Conservation (phyloP, 371 early-diverging fungal genomes). For the Blakeslea trispora region DNA sequence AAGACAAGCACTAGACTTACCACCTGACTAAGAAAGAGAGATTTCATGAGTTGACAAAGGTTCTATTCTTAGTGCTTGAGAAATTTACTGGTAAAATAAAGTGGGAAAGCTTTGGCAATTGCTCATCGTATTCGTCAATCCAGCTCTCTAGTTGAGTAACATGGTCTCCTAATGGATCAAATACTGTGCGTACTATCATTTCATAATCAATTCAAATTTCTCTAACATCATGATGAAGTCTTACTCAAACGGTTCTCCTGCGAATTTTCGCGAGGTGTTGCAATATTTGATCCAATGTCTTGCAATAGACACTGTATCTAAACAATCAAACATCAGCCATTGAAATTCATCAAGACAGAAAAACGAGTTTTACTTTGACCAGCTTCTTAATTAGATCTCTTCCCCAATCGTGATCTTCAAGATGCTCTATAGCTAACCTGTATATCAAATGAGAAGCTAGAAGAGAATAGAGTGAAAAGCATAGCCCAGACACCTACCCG, state of each 20-base stretch:
- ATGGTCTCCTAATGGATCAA: slow-evolving; percentile 69
- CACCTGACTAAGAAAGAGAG: slow-evolving; percentile 65
- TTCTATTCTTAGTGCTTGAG: too few species aligned
- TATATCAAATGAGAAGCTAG: not conserved
- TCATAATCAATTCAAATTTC: too few species aligned
- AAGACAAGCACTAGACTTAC: slow-evolving; percentile 67
- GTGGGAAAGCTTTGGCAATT: slow-evolving; percentile 75
- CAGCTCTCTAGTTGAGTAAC: slow-evolving; percentile 73
- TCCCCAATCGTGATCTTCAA: slow-evolving; percentile 19
- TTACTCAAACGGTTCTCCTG: slow-evolving; percentile 56
- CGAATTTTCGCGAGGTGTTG: slow-evolving; percentile 79
- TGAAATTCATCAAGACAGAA: too few species aligned
- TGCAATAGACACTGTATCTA: slow-evolving; percentile 89
- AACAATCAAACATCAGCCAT: too few species aligned
- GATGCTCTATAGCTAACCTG: slow-evolving; percentile 21
- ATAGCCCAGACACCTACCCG: slow-evolving; percentile 32
- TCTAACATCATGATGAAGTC: too few species aligned
- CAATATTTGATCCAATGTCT: slow-evolving; percentile 89
- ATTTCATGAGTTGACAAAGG: too few species aligned
- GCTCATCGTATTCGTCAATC: slow-evolving; percentile 81
- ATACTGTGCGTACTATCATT: slow-evolving; percentile 64
- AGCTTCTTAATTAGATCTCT: slow-evolving; percentile 12
- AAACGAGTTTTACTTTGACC: slow-evolving; percentile 13
- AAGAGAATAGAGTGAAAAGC: too few species aligned
- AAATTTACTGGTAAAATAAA: slow-evolving; percentile 88